Evolutionary conservation across 306 rosid genomes (phyloP).

Genomic region (Begonia masoniana): DNA sequence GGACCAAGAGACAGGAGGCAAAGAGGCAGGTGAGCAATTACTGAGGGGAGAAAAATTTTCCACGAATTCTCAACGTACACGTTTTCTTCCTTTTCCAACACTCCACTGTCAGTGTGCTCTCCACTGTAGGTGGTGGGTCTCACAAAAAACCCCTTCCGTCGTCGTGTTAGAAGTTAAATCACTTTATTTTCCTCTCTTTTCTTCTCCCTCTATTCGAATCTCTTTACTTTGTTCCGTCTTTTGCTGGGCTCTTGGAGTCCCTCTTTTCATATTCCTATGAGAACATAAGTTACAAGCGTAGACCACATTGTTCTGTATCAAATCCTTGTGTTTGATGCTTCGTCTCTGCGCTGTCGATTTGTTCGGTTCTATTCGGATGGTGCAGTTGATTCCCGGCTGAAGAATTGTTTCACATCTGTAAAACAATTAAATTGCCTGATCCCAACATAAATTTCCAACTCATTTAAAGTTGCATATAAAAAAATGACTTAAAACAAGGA

Average conservation of each 20-base stretch:
- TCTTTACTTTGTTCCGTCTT: constrained; percentile 15
- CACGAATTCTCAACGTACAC: too few species aligned
- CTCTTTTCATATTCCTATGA: constrained; percentile 46
- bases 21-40: too few species aligned
- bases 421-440: constrained; percentile 1
- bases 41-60: too few species aligned
- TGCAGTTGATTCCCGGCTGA: constrained; percentile 62
- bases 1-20: too few species aligned
- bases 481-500: background rate
- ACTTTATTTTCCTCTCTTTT: constrained; percentile 11
- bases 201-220: constrained; percentile 11
- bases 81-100: too few species aligned
- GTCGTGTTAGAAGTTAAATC: constrained; percentile 8
- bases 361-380: constrained; percentile 47
- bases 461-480: background rate
- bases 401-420: constrained; percentile 70
- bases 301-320: constrained; percentile 41
- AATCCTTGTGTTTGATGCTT: constrained; percentile 18
- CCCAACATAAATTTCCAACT: background rate
- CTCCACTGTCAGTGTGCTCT: too few species aligned
- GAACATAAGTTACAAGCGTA: constrained; percentile 59
- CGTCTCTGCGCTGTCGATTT: constrained; percentile 22
- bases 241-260: constrained; percentile 38
- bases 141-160: constrained; percentile 1
- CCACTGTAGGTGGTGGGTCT: too few species aligned